Evolutionary conservation across 345 rosid genomes (phyloP).

Genomic region (Eucalyptus camaldulensis): DNA sequence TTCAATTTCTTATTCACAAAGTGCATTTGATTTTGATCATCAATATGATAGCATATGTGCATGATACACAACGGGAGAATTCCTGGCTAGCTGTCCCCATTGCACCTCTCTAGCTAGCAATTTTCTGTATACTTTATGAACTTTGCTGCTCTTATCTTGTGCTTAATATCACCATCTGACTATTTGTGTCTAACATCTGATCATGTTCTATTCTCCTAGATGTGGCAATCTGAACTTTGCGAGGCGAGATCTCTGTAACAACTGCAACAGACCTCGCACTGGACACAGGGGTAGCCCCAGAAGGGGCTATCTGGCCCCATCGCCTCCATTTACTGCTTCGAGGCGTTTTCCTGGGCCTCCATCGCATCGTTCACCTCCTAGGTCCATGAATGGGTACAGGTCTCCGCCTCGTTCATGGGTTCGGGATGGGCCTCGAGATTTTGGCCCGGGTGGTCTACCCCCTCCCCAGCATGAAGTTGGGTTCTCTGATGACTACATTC

Average conservation of each 20-base stretch:
- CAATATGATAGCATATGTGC: not conserved
- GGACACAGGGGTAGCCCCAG: conserved; percentile 18
- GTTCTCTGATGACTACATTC: conserved; percentile 30
- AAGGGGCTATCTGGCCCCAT: conserved; percentile 31
- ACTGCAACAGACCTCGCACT: conserved; percentile 59
- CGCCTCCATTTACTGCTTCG: conserved; percentile 30
- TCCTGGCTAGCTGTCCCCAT: not conserved
- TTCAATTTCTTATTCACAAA: not conserved
- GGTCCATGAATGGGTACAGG: conserved; percentile 49
- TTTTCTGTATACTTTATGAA: not conserved
- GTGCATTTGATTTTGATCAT: not conserved
- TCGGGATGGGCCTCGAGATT: conserved; percentile 54
- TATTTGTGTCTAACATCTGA: not conserved
- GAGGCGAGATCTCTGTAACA: conserved; percentile 61
- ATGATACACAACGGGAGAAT: not conserved
- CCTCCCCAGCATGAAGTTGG: conserved; percentile 58
- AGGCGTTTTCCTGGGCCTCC: conserved; percentile 36
- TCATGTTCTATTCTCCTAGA: conserved; percentile 19
- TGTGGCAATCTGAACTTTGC: conserved; percentile 86
- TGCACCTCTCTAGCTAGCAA: not conserved
- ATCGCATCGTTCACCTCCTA: conserved; percentile 44
- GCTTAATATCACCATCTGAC: not conserved
- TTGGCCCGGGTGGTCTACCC: conserved; percentile 28
- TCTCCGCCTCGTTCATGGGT: conserved; percentile 72
- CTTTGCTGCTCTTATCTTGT: not conserved